Conservation (phyloP, 176 grass and related monocot genomes). For the Juncus effusus region DNA sequence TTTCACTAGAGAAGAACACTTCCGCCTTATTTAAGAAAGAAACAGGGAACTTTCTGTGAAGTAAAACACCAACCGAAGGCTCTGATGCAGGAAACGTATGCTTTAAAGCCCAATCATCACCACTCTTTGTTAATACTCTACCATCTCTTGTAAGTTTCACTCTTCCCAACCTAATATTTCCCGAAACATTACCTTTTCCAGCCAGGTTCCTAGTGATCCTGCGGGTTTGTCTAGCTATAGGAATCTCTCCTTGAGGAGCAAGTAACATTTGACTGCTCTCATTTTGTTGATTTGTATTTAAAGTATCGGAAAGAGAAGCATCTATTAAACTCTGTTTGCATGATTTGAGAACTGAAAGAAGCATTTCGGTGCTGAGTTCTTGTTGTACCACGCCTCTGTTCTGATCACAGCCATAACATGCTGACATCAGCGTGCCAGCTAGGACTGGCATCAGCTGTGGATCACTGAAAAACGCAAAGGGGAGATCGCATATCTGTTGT, state of each 20-base stretch:
- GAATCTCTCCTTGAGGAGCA: constrained; percentile 42
- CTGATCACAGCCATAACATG: constrained; percentile 89
- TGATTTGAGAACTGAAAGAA: constrained; percentile 64
- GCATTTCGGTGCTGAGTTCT: constrained; percentile 96
- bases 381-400: constrained; percentile 80
- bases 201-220: constrained; percentile 40
- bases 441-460: constrained; percentile 80
- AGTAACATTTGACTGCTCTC: constrained; percentile 37
- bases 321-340: constrained; percentile 48
- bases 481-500: constrained; percentile 95
- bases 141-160: constrained; percentile 62
- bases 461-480: constrained; percentile 91
- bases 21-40: constrained; percentile 91
- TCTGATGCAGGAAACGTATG: constrained; percentile 52
- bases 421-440: constrained; percentile 70
- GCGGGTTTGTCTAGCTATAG: constrained; percentile 47
- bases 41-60: constrained; percentile 73
- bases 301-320: constrained; percentile 34
- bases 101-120: constrained; percentile 58
- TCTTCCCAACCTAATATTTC: constrained; percentile 46
- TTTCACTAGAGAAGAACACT: constrained; percentile 65
- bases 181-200: constrained; percentile 45
- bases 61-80: constrained; percentile 61
- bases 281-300: constrained; percentile 33
- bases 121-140: constrained; percentile 40